These are phyloP conservation scores for Cicer judaicum DNA, from an alignment of 306 rosid genomes.

Conservation along the genomic window DNA sequence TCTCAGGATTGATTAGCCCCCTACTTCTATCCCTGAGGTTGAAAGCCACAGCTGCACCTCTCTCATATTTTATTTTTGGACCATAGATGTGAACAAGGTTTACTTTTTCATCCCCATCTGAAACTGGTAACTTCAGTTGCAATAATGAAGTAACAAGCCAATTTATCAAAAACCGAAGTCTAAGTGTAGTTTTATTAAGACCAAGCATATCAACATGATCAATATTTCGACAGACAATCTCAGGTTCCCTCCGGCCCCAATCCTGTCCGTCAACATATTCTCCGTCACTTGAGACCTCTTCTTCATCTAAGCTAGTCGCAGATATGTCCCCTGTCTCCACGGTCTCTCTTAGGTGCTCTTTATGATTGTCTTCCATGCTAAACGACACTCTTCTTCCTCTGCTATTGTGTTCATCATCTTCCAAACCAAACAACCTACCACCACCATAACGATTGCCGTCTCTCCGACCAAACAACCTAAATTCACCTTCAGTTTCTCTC, in stretches of 20 bases:
- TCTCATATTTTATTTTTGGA: conserved; percentile 91
- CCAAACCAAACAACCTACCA: conserved; percentile 79
- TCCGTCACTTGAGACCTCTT: conserved; percentile 75
- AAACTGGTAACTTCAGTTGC: conserved; percentile 69
- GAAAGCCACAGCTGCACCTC: conserved; percentile 98
- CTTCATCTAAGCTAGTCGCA: conserved; percentile 74
- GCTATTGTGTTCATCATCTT: conserved; percentile 66
- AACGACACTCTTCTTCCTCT: conserved; percentile 84
- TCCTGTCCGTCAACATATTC: conserved; percentile 74
- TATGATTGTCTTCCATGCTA: conserved; percentile 74
- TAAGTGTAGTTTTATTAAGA: conserved; percentile 83
- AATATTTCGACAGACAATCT: conserved; percentile 73
- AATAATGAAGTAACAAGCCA: conserved; percentile 94
- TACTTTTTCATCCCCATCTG: conserved; percentile 55
- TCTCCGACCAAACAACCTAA: conserved; percentile 84
- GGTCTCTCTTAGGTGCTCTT: conserved; percentile 55
- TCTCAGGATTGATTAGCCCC: conserved; percentile 82
- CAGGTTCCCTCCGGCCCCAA: conserved; percentile 73
- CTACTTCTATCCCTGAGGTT: conserved; percentile 70
- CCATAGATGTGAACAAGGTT: conserved; percentile 87
- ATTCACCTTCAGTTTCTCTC: conserved; percentile 97
- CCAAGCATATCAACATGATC: conserved; percentile 89
- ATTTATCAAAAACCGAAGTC: conserved; percentile 86
- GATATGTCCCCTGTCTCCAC: conserved; percentile 70
- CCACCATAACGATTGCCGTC: conserved; percentile 71